Base-by-base conservation (phyloP, 2,329 filamentous ascomycete genomes). In the Penicillium psychrosexuale region DNA sequence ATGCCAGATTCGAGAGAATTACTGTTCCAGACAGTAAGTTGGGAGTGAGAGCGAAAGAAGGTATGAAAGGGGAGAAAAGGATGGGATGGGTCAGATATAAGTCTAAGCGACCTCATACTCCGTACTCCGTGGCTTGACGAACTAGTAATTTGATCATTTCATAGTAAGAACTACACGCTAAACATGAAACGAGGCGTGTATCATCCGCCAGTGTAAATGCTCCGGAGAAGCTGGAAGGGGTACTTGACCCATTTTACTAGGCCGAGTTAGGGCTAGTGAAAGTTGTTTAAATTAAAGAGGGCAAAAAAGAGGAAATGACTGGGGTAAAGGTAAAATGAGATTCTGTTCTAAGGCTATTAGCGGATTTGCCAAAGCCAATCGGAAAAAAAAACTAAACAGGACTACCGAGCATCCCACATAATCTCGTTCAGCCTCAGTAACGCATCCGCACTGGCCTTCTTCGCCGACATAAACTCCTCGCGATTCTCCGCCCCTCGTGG, bases 391-490 rank as follows among this genome's bases (percentile, higher is more conserved):
- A 39, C 13, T 24, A 15, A 22, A 47, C 31, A 27, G 30, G 30
- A 48, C 61, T 65, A 72, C 47, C 65, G 69, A 34, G 72, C 73
- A 70, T 78, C 76, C 77, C 77, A 78, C 75, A 79, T 78, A 39
- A 77, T 65, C 65, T 78, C 76, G 51, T 75, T 77, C 63, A 79
- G 62, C 47, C 69, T 69, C 55, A 78, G 61, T 55, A 78, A 62
- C 12, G 75, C 72, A 65, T 78, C 77, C 11, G 71, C 74, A 56
- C 72, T 75, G 19, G 70, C 73, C 56, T 76, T 77, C 65, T 76
- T 76, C 24, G 76, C 75, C 45, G 73, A 70, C 69, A 79, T 73
- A 31, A 73, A 75, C 42, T 77, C 76, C 61, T 78, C 76, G 13
- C 77, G 66, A 46, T 73, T 76, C 52, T 77, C 74, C 22, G 66